These are phyloP conservation scores for Candida morakotiae DNA, from an alignment of 805 yeast genomes.

Conservation along the genomic window DNA sequence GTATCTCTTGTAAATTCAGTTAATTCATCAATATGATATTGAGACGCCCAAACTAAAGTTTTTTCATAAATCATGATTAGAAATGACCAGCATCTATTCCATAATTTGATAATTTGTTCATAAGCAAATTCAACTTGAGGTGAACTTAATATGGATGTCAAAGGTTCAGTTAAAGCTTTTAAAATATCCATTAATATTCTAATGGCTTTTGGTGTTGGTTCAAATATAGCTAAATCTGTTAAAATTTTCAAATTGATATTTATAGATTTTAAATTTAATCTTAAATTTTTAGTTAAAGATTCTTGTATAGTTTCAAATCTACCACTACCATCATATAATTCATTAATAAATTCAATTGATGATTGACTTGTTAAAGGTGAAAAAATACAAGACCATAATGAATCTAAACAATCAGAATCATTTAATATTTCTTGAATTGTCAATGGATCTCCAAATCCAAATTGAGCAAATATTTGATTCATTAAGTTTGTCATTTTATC, in stretches of 20 bases:
- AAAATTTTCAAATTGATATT: constrained; percentile 43
- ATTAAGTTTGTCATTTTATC: constrained; percentile 16
- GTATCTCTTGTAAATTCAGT: constrained; percentile 85
- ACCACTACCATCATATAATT: constrained; percentile 65
- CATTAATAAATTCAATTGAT: constrained; percentile 68
- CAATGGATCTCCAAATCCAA: constrained; percentile 27
- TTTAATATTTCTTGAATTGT: constrained; percentile 19
- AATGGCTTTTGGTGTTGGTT: constrained; percentile 73
- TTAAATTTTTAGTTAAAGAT: constrained; percentile 41
- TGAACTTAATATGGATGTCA: constrained; percentile 48
- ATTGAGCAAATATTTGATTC: constrained; percentile 23
- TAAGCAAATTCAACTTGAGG: constrained; percentile 10
- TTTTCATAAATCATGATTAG: constrained; percentile 62
- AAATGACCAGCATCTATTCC: constrained; percentile 74
- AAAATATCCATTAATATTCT: constrained; percentile 72
- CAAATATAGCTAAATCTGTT: constrained; percentile 48
- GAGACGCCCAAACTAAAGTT: constrained; percentile 73
- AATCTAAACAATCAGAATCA: constrained; percentile 41
- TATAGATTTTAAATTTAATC: constrained; percentile 46
- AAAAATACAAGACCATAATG: constrained; percentile 72
- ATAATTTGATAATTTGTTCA: constrained; percentile 34
- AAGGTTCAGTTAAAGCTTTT: constrained; percentile 60
- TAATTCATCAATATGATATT: constrained; percentile 51
- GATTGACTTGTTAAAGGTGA: constrained; percentile 66
- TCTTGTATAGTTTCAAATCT: constrained; percentile 70